Evolutionary conservation across 129 eudicot genomes (phyloP), one percentile per base, ranked within the genome.

Genomic region (Rutidosis leptorrhynchoides): DNA sequence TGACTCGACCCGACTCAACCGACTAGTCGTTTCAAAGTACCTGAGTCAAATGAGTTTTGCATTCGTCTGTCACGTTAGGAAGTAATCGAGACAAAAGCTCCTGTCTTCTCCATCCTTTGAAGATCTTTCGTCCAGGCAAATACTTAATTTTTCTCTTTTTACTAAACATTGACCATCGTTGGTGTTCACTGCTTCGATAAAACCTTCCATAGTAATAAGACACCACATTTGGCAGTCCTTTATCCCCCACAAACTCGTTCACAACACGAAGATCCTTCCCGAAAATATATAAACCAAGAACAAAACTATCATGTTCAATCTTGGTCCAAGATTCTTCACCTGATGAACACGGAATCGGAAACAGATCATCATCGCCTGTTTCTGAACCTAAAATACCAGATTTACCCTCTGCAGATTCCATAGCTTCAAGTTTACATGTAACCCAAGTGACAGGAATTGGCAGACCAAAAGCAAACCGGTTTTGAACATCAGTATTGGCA

Each of bases 171-270:
- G 82, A 45, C 90, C 90, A 85, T 3, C 69, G 61, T 72, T 32
- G 51, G 77, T 85, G 72, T 66, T 70, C 77, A 25, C 19, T 30
- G 28, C 81, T 78, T 63, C 68, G 59, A 65, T 78, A 85, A 70
- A 85, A 85, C 37, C 59, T 70, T 22, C 84, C 82, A 69, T 85
- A 79, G 74, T 85, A 85, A 62, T 78, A 71, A 5, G 80, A 69
- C n/a, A 85, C 20, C 6, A 85, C 67, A 64, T 73, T 61, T 16
- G 68, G 80, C 80, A 81, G 72, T 20, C 72, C 77, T 73, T 67
- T 85, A 51, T 75, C 67, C 59, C 78, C 87, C 64, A 81, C 10
- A 12, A 35, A 35, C 5, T 35, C 10, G 14, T 35, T 35, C 42
- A 35, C 42, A 3, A 9, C 3, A 7, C 8, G 0, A 35, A 35